Conservation (phyloP, 768 basidiomycete species). For the Rhodosporidiobolus odoratus region DNA sequence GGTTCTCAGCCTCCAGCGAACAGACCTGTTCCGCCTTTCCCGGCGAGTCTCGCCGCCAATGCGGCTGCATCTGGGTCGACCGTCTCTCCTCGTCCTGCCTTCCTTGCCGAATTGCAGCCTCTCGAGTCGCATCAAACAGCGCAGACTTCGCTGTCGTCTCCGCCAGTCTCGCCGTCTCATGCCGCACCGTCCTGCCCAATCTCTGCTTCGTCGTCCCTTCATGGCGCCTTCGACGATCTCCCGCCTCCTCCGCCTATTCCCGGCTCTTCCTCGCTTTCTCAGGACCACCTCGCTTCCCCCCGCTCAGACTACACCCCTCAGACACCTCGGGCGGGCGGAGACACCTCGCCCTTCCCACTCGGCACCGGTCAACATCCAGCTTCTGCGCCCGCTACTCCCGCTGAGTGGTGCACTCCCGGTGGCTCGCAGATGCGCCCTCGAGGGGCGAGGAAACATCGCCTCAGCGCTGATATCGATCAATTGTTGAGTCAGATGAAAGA, state of each 20-base stretch:
- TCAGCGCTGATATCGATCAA: slow-evolving; percentile 32
- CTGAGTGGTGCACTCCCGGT: slow-evolving; percentile 19
- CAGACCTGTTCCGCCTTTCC: neutral
- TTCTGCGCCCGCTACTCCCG: slow-evolving; percentile 33
- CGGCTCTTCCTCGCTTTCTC: neutral
- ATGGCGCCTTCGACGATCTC: neutral
- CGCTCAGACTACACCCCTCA: slow-evolving; percentile 8
- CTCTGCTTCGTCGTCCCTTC: neutral
- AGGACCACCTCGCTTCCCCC: neutral
- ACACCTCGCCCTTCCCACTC: neutral
- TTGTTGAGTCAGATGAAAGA: slow-evolving; percentile 33
- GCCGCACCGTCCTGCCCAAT: neutral
- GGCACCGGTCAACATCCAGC: slow-evolving; percentile 13
- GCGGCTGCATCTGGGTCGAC: neutral
- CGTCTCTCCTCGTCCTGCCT: neutral
- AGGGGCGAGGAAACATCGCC: neutral
- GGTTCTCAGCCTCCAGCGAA: neutral
- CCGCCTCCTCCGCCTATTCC: neutral
- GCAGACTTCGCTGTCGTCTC: neutral
- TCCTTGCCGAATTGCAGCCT: neutral
- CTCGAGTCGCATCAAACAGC: neutral
- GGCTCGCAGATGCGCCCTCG: neutral
- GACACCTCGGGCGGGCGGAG: neutral
- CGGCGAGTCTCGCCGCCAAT: neutral
- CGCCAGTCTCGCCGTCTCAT: neutral